Evolutionary conservation across 345 rosid species (phyloP).

Genomic region (Citrus mangshanensis): DNA sequence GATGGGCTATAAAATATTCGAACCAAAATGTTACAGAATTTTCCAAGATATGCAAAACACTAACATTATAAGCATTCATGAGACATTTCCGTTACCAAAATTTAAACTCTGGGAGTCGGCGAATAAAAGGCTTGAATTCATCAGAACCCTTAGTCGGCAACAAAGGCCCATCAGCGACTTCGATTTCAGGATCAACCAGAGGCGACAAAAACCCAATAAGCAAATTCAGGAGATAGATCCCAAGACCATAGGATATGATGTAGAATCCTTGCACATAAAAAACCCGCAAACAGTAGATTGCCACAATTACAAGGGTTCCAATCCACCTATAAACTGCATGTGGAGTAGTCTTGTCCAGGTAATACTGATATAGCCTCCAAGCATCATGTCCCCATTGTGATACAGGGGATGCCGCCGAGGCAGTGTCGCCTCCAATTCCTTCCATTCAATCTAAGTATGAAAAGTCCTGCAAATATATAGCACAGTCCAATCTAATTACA

Average conservation of each 20-base stretch:
- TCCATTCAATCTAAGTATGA: constrained; percentile 52
- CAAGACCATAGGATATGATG: constrained; percentile 86
- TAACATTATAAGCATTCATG: background rate
- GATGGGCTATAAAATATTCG: background rate
- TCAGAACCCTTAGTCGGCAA: constrained; percentile 94
- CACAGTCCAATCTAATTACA: constrained; percentile 14
- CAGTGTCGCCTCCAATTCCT: constrained; percentile 63
- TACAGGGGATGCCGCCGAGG: constrained; percentile 55
- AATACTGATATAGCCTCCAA: constrained; percentile 84
- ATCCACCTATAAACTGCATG: constrained; percentile 80
- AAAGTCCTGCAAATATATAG: constrained; percentile 26
- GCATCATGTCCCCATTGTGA: constrained; percentile 63
- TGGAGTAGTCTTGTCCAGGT: constrained; percentile 88
- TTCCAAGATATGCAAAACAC: background rate
- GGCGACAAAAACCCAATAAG: constrained; percentile 95
- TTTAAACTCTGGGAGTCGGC: constrained; percentile 94
- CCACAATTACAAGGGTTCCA: constrained; percentile 53
- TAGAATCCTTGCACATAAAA: constrained; percentile 81
- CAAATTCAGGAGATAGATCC: constrained; percentile 83
- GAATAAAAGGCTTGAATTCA: constrained; percentile 95
- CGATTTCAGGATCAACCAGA: constrained; percentile 84
- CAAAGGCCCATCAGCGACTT: constrained; percentile 68
- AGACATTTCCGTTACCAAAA: constrained; percentile 60
- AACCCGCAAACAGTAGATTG: constrained; percentile 64
- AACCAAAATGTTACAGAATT: background rate